phyloP scores from a whole-genome alignment of 805 yeast species.

The Candida namnaoensis region DNA sequence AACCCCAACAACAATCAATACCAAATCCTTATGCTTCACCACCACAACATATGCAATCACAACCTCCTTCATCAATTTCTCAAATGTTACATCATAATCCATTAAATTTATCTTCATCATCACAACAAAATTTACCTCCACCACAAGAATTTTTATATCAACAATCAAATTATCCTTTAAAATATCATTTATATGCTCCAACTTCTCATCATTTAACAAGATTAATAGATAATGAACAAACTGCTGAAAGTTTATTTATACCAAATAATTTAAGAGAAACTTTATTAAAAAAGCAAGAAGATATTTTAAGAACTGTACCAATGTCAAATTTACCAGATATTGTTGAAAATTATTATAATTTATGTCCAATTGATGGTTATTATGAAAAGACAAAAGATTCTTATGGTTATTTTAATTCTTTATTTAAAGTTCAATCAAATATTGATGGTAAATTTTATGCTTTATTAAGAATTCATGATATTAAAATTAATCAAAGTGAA shows the following conservation, averaged over 20 bases:
- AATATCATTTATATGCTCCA: constrained; percentile 87
- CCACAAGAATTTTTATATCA: constrained; percentile 1
- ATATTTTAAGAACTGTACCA: constrained; percentile 61
- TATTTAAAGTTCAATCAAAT: constrained; percentile 77
- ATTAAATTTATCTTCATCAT: not conserved
- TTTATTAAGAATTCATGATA: constrained; percentile 63
- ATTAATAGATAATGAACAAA: constrained; percentile 63
- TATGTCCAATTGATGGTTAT: constrained; percentile 68
- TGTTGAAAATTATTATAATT: constrained; percentile 76
- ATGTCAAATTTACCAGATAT: constrained; percentile 59
- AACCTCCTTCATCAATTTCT: not conserved
- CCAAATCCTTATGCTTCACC: not conserved
- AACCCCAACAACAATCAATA: not conserved
- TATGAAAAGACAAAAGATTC: constrained; percentile 22
- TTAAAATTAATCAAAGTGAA: constrained; percentile 43
- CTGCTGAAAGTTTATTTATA: constrained; percentile 61
- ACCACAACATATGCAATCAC: not conserved
- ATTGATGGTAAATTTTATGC: constrained; percentile 71
- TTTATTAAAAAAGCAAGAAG: constrained; percentile 68
- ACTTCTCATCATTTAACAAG: constrained; percentile 59
- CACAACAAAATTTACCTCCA: constrained; percentile 10
- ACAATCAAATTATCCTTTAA: constrained; percentile 38
- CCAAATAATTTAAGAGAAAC: constrained; percentile 64
- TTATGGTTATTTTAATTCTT: constrained; percentile 49
- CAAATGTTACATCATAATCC: constrained; percentile 18